Evolutionary conservation across 345 rosid species (phyloP).

Genomic region (Geranium rotundifolium): DNA sequence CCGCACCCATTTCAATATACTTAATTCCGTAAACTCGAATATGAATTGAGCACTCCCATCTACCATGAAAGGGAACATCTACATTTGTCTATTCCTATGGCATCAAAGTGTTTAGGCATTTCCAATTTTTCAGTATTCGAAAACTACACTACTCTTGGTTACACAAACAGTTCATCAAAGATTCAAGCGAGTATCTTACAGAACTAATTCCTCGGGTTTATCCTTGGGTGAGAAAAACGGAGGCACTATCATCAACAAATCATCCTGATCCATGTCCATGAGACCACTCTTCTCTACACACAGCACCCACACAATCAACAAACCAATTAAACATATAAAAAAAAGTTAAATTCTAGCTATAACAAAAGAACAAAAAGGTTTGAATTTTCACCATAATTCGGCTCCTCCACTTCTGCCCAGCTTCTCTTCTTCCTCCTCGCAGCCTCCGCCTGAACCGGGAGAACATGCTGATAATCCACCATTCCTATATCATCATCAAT

Average conservation of each 20-base stretch:
- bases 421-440: slow-evolving; percentile 60
- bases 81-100: too few species aligned
- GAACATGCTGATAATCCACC: slow-evolving; percentile 93
- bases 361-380: not conserved
- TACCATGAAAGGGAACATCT: too few species aligned
- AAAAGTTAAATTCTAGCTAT: not conserved
- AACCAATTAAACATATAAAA: not conserved
- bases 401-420: slow-evolving; percentile 41
- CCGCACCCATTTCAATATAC: not conserved
- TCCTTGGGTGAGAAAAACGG: slow-evolving; percentile 77
- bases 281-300: slow-evolving; percentile 43
- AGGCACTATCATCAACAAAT: slow-evolving; percentile 73
- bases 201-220: slow-evolving; percentile 51
- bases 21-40: too few species aligned
- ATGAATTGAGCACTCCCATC: too few species aligned
- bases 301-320: not conserved
- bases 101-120: not conserved
- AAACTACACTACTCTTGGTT: not conserved
- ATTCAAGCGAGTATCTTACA: slow-evolving; percentile 29
- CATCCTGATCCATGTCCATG: slow-evolving; percentile 64
- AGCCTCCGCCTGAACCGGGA: slow-evolving; percentile 67
- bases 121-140: not conserved
- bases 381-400: slow-evolving; percentile 31
- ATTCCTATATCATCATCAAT: slow-evolving; percentile 35
- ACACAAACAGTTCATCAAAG: slow-evolving; percentile 4